Evolutionary conservation across 768 basidiomycete genomes (phyloP).

Genomic region (Amanita exitialis): DNA sequence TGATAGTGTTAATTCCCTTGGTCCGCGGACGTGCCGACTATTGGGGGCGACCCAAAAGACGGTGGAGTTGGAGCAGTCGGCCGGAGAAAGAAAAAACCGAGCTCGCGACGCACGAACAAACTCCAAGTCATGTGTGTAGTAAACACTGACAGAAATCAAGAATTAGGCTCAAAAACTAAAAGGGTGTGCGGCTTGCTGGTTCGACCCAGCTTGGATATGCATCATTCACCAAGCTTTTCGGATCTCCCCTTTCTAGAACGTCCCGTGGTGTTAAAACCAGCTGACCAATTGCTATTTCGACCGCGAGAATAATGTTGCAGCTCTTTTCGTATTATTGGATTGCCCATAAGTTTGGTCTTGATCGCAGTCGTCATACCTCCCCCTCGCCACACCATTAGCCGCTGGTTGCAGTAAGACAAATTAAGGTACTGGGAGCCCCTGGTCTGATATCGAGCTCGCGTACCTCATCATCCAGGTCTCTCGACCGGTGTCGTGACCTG

Average conservation of each 20-base stretch:
- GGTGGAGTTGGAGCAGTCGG: not conserved
- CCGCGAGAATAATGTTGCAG: not conserved
- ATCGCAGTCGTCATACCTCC: not conserved
- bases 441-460: not conserved
- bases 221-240: not conserved
- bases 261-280: not conserved
- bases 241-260: conserved; percentile 2
- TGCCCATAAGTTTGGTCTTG: not conserved
- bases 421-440: not conserved
- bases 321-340: not conserved
- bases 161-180: not conserved
- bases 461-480: not conserved
- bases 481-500: no score
- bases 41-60: not conserved
- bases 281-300: not conserved
- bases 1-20: not conserved
- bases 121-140: not conserved
- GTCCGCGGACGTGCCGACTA: not conserved
- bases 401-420: not conserved
- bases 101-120: not conserved
- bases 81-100: not conserved
- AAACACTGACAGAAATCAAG: not conserved
- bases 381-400: not conserved
- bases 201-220: not conserved
- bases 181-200: not conserved